A percentile compares a stretch with the other conserved stretches of the same genome.
phyloP scores from a whole-genome alignment of 2,329 filamentous ascomycete species.

The Microsporum ferrugineum region DNA sequence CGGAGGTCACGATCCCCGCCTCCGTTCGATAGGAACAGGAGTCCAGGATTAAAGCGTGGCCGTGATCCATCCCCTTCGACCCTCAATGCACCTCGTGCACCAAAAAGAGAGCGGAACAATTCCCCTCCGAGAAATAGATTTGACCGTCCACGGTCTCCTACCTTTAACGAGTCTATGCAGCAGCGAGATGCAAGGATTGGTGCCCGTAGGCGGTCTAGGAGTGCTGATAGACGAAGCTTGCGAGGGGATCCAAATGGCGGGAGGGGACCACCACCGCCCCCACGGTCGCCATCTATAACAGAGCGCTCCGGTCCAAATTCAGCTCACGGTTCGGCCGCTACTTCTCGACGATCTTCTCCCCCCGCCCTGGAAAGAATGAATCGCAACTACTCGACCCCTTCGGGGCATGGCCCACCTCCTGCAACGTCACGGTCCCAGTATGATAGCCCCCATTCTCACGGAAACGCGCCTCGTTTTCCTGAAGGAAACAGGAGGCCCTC shows the following conservation, averaged over 20 bases:
- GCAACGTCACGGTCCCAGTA: slow-evolving; percentile 17
- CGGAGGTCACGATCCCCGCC: slow-evolving; percentile 28
- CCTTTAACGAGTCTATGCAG: slow-evolving; percentile 22
- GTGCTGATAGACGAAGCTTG: slow-evolving; percentile 41
- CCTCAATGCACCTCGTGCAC: slow-evolving; percentile 23
- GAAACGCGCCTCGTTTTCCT: slow-evolving; percentile 10
- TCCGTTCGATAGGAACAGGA: slow-evolving; percentile 23
- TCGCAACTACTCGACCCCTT: slow-evolving; percentile 21
- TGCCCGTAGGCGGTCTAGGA: slow-evolving; percentile 40
- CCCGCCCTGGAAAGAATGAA: slow-evolving; percentile 26
- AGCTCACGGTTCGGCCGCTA: slow-evolving; percentile 43
- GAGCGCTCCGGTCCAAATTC: slow-evolving; percentile 40
- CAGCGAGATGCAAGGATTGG: slow-evolving; percentile 24
- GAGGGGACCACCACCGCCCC: slow-evolving; percentile 44
- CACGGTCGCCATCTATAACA: slow-evolving; percentile 43
- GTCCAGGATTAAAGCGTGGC: slow-evolving; percentile 24
- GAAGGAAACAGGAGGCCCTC: slow-evolving; percentile 2
- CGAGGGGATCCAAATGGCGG: slow-evolving; percentile 39
- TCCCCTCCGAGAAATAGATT: slow-evolving; percentile 22
- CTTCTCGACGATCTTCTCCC: slow-evolving; percentile 52
- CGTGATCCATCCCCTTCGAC: slow-evolving; percentile 27
- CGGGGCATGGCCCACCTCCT: slow-evolving; percentile 20
- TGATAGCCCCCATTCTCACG: slow-evolving; percentile 14
- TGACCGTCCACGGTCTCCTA: slow-evolving; percentile 36
- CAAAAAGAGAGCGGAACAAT: slow-evolving; percentile 26